Conservation (phyloP, 495 filamentous ascomycete species). For the Achaetomiella virescens region DNA sequence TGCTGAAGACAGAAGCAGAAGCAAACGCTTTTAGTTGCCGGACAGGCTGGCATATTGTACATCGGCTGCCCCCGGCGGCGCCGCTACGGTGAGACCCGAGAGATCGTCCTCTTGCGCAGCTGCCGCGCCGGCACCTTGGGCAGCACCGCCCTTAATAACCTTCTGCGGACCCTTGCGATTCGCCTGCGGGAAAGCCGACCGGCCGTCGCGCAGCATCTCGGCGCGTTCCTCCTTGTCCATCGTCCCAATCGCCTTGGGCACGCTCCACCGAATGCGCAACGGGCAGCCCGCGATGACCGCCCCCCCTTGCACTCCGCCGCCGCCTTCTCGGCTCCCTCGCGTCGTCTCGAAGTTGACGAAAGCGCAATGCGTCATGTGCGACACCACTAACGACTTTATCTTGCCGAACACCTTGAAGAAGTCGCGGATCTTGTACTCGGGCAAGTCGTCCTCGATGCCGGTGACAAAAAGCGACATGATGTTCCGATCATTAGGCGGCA, state of each 20-base stretch:
- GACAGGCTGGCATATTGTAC: constrained; percentile 80
- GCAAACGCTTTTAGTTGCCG: constrained; percentile 58
- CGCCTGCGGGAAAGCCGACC: constrained; percentile 45
- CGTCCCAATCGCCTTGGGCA: constrained; percentile 81
- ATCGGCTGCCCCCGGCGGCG: constrained; percentile 76
- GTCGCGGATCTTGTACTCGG: constrained; percentile 81
- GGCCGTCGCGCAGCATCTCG: constrained; percentile 66
- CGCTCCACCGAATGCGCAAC: constrained; percentile 82
- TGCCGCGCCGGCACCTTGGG: constrained; percentile 11
- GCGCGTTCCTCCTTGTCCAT: constrained; percentile 78
- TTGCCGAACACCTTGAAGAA: constrained; percentile 85
- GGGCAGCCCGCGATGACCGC: constrained; percentile 81
- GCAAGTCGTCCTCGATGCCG: constrained; percentile 91
- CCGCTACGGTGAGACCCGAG: constrained; percentile 54
- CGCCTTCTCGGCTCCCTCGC: constrained; percentile 76
- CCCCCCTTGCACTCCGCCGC: constrained; percentile 77
- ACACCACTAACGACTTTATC: constrained; percentile 85
- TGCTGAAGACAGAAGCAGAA: constrained; percentile 28
- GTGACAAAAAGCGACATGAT: constrained; percentile 91
- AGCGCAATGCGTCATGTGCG: constrained; percentile 92
- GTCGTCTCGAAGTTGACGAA: constrained; percentile 88
- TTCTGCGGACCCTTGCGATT: constrained; percentile 30
- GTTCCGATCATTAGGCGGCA: constrained; percentile 72
- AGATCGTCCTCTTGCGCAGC: constrained; percentile 37
- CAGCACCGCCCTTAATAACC: constrained; percentile 30